Evolutionary conservation across 257 asterid genomes (phyloP).

Genomic region (Nicotiana tomentosiformis): DNA sequence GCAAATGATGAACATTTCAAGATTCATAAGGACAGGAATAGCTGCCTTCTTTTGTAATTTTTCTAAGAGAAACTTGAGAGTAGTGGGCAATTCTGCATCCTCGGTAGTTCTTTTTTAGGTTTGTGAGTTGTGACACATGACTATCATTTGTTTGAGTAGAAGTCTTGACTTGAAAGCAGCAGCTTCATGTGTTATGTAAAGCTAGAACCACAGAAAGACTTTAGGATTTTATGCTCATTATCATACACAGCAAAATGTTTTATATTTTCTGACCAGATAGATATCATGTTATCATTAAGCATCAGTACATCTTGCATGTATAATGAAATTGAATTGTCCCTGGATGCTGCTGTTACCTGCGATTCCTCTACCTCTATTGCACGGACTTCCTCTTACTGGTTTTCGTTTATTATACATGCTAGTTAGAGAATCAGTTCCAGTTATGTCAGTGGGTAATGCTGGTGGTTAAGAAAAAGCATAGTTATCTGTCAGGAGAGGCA

Average conservation of each 20-base stretch:
- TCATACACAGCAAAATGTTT: background rate
- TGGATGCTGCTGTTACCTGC: background rate
- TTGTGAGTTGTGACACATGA: background rate
- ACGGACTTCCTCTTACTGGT: background rate
- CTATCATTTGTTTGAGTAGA: background rate
- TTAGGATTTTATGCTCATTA: constrained; percentile 1
- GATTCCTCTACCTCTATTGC: background rate
- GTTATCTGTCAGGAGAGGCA: background rate
- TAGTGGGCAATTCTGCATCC: constrained; percentile 11
- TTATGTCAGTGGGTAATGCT: background rate
- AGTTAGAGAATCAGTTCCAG: background rate
- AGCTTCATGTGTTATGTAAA: background rate
- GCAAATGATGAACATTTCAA: background rate
- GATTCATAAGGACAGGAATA: background rate
- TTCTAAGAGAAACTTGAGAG: constrained; percentile 9
- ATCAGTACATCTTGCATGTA: background rate
- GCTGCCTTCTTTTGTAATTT: constrained; percentile 7
- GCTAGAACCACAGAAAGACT: background rate
- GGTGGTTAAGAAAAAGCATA: background rate
- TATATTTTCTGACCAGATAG: background rate
- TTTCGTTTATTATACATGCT: background rate
- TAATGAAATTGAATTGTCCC: background rate
- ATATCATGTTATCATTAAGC: background rate
- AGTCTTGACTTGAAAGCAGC: constrained; percentile 4
- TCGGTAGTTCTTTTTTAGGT: background rate